These are phyloP conservation scores for Salinomyces thailandicus DNA, from an alignment of 2,329 filamentous ascomycete species.

Conservation along the genomic window DNA sequence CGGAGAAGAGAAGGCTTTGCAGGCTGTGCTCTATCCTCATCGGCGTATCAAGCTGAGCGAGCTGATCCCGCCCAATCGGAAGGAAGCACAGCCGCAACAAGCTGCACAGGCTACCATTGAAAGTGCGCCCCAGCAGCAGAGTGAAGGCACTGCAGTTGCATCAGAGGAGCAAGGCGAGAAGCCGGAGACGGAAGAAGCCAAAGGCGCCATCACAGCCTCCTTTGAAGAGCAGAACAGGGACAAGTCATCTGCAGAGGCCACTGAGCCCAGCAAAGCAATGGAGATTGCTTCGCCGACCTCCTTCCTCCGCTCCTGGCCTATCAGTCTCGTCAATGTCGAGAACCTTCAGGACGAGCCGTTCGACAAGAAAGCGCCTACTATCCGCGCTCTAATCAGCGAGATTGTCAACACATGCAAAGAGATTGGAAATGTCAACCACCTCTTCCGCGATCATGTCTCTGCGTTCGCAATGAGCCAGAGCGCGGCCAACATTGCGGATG, in stretches of 20 bases:
- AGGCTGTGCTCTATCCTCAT: slow-evolving; percentile 91
- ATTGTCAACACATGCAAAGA: slow-evolving; percentile 99
- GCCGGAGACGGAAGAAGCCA: slow-evolving; percentile 56
- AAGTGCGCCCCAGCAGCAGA: not conserved
- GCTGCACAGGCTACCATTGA: slow-evolving; percentile 42
- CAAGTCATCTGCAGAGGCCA: slow-evolving; percentile 19
- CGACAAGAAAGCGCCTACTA: slow-evolving; percentile 79
- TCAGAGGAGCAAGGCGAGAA: slow-evolving; percentile 18
- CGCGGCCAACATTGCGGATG: slow-evolving; percentile 86
- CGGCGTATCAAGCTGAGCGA: slow-evolving; percentile 84
- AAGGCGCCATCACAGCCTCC: slow-evolving; percentile 90
- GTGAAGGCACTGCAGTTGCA: slow-evolving; percentile 1
- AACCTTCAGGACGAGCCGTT: slow-evolving; percentile 82
- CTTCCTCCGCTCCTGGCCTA: slow-evolving; percentile 81
- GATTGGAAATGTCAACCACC: slow-evolving; percentile 81
- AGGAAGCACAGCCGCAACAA: slow-evolving; percentile 40
- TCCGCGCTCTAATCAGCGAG: slow-evolving; percentile 88
- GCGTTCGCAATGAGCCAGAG: slow-evolving; percentile 95
- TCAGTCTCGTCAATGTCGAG: slow-evolving; percentile 91
- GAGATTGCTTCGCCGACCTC: slow-evolving; percentile 59
- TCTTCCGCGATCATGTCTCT: slow-evolving; percentile 95
- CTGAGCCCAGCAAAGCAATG: slow-evolving; percentile 36
- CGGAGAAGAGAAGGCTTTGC: slow-evolving; percentile 68
- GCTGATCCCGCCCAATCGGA: slow-evolving; percentile 56
- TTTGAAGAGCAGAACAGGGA: slow-evolving; percentile 67